Base-by-base conservation (phyloP, 2,329 filamentous ascomycete genomes). In the Tetracladium maxilliforme region DNA sequence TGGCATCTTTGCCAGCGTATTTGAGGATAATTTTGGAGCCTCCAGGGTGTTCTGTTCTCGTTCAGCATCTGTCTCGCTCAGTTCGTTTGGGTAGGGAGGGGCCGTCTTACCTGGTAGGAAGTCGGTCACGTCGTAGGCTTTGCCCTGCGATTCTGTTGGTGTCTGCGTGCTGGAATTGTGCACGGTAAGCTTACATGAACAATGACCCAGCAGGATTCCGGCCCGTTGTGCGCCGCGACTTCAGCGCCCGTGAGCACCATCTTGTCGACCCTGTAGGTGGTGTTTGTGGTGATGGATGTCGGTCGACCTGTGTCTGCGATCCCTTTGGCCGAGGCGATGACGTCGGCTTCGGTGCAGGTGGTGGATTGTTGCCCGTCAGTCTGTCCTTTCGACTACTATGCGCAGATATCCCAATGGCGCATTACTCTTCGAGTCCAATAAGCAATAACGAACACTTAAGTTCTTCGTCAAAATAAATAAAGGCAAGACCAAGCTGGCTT, bases 1-100 rank as follows among this genome's bases (percentile, higher is more conserved):
- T 92, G 19, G 84, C 84, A 60, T 94, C 86, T 61, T 87, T 92
- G 41, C 86, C 84, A 16, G 86, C 86, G 54, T 94, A 93, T 57
- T 93, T 93, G 36, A 98, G 67, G 43, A 98, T 95, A 48, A 95
- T 92, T 46, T 87, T 90, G 37, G 73, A 65, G 19, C 82, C 86
- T 32, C 86, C 86, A 14, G 86, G 86, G 44, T 93, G 84, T 49
- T 92, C 82, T 73, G 38, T 26, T 14, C 21, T 6, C 13, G 21
- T 18, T 21, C 22, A 14, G 24, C 23, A 30, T 26, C 16, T 16
- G 21, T 28, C 29, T 28, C 28, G 29, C 34, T 6, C 21, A 28
- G 10, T 19, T 28, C 14, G 15, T 18, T 8, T 32, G 11, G 14
- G 14, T 13, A 22, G 25, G 10, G 9, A 19, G 15, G 10, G 28